Conservation (phyloP, 164 flowering plant genomes). For the Stephania cephalantha region DNA sequence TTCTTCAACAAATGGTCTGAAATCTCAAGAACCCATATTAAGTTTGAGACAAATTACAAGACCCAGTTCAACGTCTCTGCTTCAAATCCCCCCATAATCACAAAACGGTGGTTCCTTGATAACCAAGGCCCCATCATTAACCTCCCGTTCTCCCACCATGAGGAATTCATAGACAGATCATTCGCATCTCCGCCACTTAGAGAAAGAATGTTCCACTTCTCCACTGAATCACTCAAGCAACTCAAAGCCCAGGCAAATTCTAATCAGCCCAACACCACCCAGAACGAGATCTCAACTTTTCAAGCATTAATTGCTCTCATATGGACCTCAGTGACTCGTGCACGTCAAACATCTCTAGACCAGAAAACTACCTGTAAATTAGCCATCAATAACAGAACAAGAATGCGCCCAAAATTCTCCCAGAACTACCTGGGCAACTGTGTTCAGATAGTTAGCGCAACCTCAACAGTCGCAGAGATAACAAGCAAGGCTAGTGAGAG, state of each 20-base stretch:
- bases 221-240: conserved; percentile 31
- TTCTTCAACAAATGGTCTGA: conserved; percentile 48
- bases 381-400: conserved; percentile 27
- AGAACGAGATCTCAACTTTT: conserved; percentile 39
- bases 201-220: conserved; percentile 47
- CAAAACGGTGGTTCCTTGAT: conserved; percentile 31
- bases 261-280: conserved; percentile 19
- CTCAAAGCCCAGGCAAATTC: conserved; percentile 44
- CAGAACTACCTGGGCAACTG: conserved; percentile 39
- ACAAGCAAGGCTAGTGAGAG: not conserved
- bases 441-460: conserved; percentile 19
- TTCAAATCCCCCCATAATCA: not conserved
- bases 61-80: not conserved
- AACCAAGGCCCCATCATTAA: conserved; percentile 18
- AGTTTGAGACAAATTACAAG: not conserved
- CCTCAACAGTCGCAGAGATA: conserved; percentile 31
- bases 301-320: conserved; percentile 47
- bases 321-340: conserved; percentile 49
- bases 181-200: conserved; percentile 20
- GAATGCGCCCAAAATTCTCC: conserved; percentile 35
- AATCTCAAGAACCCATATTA: conserved; percentile 18
- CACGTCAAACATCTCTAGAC: conserved; percentile 18
- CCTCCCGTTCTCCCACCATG: conserved; percentile 35
- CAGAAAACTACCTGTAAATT: conserved; percentile 32
- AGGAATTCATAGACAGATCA: conserved; percentile 30